phyloP scores from a whole-genome alignment of 1,284 basidiomycete genomes.

The Malassezia dermatis region DNA sequence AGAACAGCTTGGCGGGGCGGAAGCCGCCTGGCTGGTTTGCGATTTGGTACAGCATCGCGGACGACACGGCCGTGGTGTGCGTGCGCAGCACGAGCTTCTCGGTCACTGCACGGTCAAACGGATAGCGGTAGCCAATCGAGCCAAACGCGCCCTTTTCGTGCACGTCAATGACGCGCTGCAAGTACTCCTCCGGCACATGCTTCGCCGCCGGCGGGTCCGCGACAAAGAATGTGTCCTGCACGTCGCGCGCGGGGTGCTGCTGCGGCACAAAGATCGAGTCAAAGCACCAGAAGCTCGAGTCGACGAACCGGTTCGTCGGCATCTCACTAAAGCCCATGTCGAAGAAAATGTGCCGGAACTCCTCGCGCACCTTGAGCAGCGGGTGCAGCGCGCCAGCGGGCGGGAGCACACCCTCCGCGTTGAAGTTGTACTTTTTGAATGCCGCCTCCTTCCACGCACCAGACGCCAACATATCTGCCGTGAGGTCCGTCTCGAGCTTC shows the following conservation, averaged over 20 bases:
- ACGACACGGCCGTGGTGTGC: slow-evolving; percentile 91
- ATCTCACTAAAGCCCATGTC: slow-evolving; percentile 99
- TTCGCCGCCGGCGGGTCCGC: slow-evolving; percentile 77
- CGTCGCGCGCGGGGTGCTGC: slow-evolving; percentile 92
- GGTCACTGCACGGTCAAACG: slow-evolving; percentile 84
- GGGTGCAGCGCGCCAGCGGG: slow-evolving; percentile 87
- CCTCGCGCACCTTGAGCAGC: slow-evolving; percentile 91
- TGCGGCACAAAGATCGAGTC: slow-evolving; percentile 97
- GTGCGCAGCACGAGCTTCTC: slow-evolving; percentile 85
- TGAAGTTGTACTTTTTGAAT: slow-evolving; percentile 99
- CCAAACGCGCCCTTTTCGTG: slow-evolving; percentile 87
- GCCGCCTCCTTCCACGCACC: slow-evolving; percentile 39
- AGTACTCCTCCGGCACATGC: slow-evolving; percentile 72
- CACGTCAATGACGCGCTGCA: slow-evolving; percentile 72
- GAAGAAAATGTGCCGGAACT: slow-evolving; percentile 94
- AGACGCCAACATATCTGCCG: slow-evolving; percentile 82
- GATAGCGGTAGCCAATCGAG: slow-evolving; percentile 94
- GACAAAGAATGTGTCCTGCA: slow-evolving; percentile 98
- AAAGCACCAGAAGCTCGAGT: slow-evolving; percentile 99
- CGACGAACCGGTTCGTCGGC: slow-evolving; percentile 95
- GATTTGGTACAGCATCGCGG: slow-evolving; percentile 71
- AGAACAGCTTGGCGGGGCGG: slow-evolving; percentile 91
- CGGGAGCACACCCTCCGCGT: slow-evolving; percentile 81
- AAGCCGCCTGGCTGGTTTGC: slow-evolving; percentile 69
- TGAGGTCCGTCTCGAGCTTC: slow-evolving; percentile 95